phyloP scores from a whole-genome alignment of 768 basidiomycete species.

The Pleurotus pulmonarius region DNA sequence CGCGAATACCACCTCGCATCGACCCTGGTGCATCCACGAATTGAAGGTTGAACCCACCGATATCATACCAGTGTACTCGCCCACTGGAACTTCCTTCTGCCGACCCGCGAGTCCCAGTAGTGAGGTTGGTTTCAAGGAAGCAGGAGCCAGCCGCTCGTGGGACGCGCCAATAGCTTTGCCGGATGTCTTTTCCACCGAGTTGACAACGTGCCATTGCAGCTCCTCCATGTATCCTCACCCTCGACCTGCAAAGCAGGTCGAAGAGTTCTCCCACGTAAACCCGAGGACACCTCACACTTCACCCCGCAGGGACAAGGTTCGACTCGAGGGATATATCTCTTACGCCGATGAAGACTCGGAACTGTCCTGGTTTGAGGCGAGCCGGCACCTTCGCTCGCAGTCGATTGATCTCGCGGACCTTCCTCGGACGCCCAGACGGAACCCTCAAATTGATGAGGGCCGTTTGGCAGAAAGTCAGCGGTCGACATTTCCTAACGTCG shows the following conservation, averaged over 20 bases:
- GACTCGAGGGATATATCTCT: neutral
- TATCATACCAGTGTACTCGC: too few species aligned
- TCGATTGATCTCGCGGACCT: neutral
- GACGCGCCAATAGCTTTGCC: too few species aligned
- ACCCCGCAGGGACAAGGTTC: neutral
- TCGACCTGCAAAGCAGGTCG: neutral
- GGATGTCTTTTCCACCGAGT: neutral
- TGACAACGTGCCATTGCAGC: slow-evolving; percentile 1
- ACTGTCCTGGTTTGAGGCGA: slow-evolving; percentile 1
- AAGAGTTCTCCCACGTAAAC: too few species aligned
- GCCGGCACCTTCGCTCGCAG: neutral
- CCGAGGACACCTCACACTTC: neutral
- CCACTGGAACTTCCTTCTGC: too few species aligned
- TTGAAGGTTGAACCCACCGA: neutral
- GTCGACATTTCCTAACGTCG: neutral
- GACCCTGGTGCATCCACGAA: slow-evolving; percentile 3
- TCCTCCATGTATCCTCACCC: neutral
- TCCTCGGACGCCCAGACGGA: neutral
- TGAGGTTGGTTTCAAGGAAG: too few species aligned
- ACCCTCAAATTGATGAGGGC: too few species aligned
- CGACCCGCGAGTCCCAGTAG: too few species aligned
- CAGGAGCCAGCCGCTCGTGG: too few species aligned
- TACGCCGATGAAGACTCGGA: slow-evolving; percentile 1
- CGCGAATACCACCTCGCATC: neutral
- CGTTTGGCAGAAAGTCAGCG: neutral